Conservation (phyloP, 306 rosid species). For the Clitoria ternatea region DNA sequence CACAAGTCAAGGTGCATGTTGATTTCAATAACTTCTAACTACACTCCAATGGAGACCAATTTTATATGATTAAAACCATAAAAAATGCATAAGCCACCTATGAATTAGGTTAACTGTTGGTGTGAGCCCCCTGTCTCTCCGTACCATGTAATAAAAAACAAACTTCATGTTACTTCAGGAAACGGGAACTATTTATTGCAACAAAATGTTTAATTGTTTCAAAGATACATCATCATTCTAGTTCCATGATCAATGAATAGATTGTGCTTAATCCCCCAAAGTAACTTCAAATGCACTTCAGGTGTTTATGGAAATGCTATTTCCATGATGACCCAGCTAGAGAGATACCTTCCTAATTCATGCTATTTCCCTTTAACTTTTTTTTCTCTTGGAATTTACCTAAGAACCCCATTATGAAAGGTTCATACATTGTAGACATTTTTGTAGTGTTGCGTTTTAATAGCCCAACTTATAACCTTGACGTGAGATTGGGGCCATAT, state of each 20-base stretch:
- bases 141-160: slow-evolving; percentile 1
- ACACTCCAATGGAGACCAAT: slow-evolving; percentile 23
- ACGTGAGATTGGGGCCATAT: slow-evolving; percentile 12
- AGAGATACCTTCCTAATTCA: background rate
- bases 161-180: slow-evolving; percentile 23
- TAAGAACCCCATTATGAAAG: background rate
- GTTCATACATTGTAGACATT: background rate
- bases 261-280: background rate
- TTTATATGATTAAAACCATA: slow-evolving; percentile 18
- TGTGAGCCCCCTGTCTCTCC: slow-evolving; percentile 16
- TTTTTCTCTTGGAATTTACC: background rate
- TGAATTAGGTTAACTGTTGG: slow-evolving; percentile 34
- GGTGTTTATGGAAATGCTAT: slow-evolving; percentile 6
- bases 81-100: slow-evolving; percentile 21
- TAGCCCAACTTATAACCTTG: background rate
- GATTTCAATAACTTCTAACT: slow-evolving; percentile 34
- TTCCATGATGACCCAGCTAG: background rate
- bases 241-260: slow-evolving; percentile 11
- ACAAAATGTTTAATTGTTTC: background rate
- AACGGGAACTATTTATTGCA: slow-evolving; percentile 14
- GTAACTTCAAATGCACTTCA: slow-evolving; percentile 16
- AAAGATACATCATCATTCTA: slow-evolving; percentile 15
- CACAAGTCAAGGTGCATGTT: slow-evolving; percentile 43
- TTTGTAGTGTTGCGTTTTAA: slow-evolving; percentile 3
- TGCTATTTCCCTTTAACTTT: background rate